Conservation (phyloP, 2,329 filamentous ascomycete genomes). For the Trichophyton verrucosum region DNA sequence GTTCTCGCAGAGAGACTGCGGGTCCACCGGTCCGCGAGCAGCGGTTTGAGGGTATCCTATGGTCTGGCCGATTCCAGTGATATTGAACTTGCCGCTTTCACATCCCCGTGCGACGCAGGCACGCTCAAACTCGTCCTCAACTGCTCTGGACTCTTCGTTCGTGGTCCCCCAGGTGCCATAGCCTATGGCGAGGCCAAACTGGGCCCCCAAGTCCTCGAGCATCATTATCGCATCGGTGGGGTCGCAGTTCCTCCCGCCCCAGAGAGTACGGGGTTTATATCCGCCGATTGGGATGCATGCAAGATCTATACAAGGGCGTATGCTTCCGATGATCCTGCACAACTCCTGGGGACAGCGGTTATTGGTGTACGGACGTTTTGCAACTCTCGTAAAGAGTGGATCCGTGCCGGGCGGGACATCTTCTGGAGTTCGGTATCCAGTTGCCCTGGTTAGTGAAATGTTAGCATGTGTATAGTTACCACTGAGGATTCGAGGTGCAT, state of each 20-base stretch:
- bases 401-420: conserved; percentile 62
- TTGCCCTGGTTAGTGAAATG: conserved; percentile 49
- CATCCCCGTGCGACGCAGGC: background rate
- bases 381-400: conserved; percentile 41
- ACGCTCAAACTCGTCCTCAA: background rate
- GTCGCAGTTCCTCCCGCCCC: conserved; percentile 73
- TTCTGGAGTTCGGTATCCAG: conserved; percentile 73
- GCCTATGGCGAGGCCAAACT: conserved; percentile 70
- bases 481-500: conserved; percentile 16
- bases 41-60: background rate
- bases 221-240: conserved; percentile 83
- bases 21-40: background rate
- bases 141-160: conserved; percentile 53
- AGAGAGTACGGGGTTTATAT: conserved; percentile 53
- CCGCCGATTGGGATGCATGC: conserved; percentile 90
- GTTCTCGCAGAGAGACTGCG: background rate
- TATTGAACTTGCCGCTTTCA: background rate
- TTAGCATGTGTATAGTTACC: background rate
- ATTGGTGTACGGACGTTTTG: conserved; percentile 11
- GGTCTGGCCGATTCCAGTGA: background rate
- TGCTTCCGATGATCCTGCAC: conserved; percentile 58
- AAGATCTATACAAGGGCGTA: conserved; percentile 76
- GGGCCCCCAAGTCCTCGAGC: conserved; percentile 69
- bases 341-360: conserved; percentile 72
- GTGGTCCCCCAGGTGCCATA: conserved; percentile 87